Conservation (phyloP, 495 filamentous ascomycete genomes). For the Penicillium paxilli region DNA sequence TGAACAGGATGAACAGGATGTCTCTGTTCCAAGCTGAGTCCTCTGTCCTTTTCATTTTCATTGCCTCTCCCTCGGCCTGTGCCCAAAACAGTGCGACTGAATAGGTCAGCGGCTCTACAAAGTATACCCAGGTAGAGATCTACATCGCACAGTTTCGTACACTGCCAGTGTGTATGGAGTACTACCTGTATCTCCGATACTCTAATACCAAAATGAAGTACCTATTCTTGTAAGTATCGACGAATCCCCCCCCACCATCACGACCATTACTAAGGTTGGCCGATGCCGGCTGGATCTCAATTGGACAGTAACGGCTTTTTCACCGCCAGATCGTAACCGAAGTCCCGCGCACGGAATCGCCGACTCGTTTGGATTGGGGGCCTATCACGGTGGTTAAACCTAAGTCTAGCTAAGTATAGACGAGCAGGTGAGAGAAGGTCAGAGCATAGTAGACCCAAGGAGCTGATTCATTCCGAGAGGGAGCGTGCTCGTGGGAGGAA, state of each 20-base stretch:
- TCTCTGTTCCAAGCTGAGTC: too few relatives aligned
- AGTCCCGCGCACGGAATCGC: slow-evolving; percentile 7
- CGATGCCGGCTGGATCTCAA: slow-evolving; percentile 15
- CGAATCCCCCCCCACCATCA: background rate
- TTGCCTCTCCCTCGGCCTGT: too few relatives aligned
- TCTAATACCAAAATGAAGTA: too few relatives aligned
- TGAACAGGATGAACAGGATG: too few relatives aligned
- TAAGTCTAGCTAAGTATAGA: slow-evolving; percentile 16
- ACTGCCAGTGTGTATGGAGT: too few relatives aligned
- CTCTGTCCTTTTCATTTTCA: too few relatives aligned
- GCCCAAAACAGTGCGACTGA: too few relatives aligned
- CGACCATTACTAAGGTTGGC: background rate
- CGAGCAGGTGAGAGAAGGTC: background rate
- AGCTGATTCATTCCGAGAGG: slow-evolving; percentile 7
- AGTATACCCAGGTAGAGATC: too few relatives aligned
- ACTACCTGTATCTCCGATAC: too few relatives aligned
- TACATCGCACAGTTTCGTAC: too few relatives aligned
- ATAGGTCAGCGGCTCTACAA: too few relatives aligned
- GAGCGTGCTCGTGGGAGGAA: slow-evolving; percentile 6
- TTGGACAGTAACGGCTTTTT: slow-evolving; percentile 22
- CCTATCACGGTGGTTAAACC: slow-evolving; percentile 24
- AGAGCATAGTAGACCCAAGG: slow-evolving; percentile 16
- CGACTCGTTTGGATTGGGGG: slow-evolving; percentile 2
- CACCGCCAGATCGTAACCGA: slow-evolving; percentile 26
- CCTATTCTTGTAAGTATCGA: background rate